These are phyloP conservation scores for Lagerstroemia speciosa DNA, from an alignment of 345 rosid genomes.

Conservation along the genomic window DNA sequence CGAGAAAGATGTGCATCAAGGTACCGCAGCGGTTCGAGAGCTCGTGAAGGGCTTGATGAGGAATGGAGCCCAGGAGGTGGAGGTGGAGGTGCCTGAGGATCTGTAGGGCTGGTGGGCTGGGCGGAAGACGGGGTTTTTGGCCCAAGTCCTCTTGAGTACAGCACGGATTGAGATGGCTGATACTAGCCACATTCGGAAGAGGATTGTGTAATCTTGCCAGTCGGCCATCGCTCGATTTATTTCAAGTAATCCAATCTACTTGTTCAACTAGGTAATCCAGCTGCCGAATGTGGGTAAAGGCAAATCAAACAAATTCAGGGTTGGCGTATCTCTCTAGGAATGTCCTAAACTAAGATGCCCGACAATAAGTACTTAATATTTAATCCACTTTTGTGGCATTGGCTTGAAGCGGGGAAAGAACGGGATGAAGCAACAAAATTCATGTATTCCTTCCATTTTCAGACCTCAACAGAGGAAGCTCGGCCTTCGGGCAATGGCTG, in stretches of 20 bases:
- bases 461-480: not conserved
- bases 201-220: slow-evolving; percentile 22
- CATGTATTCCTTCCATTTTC: not conserved
- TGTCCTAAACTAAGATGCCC: not conserved
- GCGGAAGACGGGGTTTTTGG: slow-evolving; percentile 24
- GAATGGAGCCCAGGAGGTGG: slow-evolving; percentile 43
- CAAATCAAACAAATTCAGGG: not conserved
- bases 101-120: slow-evolving; percentile 40
- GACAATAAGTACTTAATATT: not conserved
- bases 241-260: not conserved
- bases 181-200: slow-evolving; percentile 32
- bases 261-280: not conserved
- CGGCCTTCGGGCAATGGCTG: not conserved
- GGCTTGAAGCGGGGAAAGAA: not conserved
- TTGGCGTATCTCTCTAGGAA: not conserved
- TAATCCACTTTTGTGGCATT: not conserved
- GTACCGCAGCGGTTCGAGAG: slow-evolving; percentile 47
- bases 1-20: slow-evolving; percentile 41
- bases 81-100: slow-evolving; percentile 63
- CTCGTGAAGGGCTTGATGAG: slow-evolving; percentile 54
- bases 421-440: not conserved
- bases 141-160: slow-evolving; percentile 14
- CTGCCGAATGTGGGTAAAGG: not conserved
- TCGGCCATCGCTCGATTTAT: slow-evolving; percentile 27
- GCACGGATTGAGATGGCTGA: slow-evolving; percentile 22